phyloP scores from a whole-genome alignment of 495 filamentous ascomycete genomes.

The Annulohypoxylon bovei region DNA sequence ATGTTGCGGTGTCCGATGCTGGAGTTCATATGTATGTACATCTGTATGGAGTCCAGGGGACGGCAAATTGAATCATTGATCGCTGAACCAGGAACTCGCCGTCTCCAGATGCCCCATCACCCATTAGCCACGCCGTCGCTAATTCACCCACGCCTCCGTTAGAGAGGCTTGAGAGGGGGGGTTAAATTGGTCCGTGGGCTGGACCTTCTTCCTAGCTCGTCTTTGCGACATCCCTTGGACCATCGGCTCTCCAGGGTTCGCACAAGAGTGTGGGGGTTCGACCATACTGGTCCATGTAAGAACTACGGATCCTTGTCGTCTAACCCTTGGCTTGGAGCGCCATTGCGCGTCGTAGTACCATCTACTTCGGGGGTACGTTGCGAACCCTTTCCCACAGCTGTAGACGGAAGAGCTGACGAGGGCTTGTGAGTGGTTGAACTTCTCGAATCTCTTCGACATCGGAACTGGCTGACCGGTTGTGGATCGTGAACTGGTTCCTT shows the following conservation, averaged over 20 bases:
- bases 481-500: conserved; percentile 16
- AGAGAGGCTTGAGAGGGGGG: conserved; percentile 35
- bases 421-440: conserved; percentile 18
- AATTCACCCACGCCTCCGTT: conserved; percentile 12
- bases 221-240: conserved; percentile 28
- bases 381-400: conserved; percentile 43
- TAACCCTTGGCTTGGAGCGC: conserved; percentile 29
- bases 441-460: conserved; percentile 36
- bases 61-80: conserved; percentile 13
- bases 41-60: background rate
- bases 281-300: conserved; percentile 37
- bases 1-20: conserved; percentile 1
- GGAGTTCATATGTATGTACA: conserved; percentile 11
- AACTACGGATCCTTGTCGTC: conserved; percentile 15
- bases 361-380: conserved; percentile 41
- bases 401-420: conserved; percentile 9
- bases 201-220: conserved; percentile 11
- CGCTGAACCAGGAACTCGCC: conserved; percentile 21
- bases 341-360: conserved; percentile 38
- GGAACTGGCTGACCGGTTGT: conserved; percentile 37
- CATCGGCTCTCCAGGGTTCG: conserved; percentile 31
- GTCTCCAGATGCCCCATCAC: conserved; percentile 25
- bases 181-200: conserved; percentile 35
- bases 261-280: conserved; percentile 44
- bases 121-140: conserved; percentile 24